Evolutionary conservation across 2,329 filamentous ascomycete genomes (phyloP), one percentile per base, ranked within the genome.

Genomic region (Aspergillus fumigatus): DNA sequence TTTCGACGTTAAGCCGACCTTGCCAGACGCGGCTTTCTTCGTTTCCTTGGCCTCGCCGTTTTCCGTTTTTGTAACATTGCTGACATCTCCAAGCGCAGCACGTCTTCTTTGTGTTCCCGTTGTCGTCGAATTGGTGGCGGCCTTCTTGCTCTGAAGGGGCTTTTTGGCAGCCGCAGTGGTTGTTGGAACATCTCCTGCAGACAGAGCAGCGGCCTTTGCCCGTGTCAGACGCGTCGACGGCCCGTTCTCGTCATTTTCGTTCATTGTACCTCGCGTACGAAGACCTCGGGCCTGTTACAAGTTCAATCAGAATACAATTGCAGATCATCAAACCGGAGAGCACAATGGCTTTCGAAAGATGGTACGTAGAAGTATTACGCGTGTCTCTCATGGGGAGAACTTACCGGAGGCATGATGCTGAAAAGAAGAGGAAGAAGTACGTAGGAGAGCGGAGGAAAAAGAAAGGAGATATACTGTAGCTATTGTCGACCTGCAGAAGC

Each of bases 241-340:
- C 62, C 77, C 84, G 74, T 96, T 96, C 80, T 97, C 94, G 74
- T 97, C 93, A 73, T 97, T 97, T 81, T 97, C 92, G 76, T 95
- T 94, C 64, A 88, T 88, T 68, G 88, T 83, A 73, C 86, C 84
- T 77, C 92, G 88, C 73, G 86, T 84, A 76, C 88, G 85, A 69
- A 86, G 81, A 73, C 84, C 80, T 76, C 89, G 88, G 80, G 82
- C 84, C 88, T 88, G 70, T 63, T 59, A 50, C 32, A 65, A 61
- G 60, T 66, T 82, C 80, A 80, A 74, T 68, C 60, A 62, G 53
- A 56, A 40, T 53, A 26, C 21, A 40, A 40, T 47, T 27, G 43
- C 23, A 40, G 55, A 56, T 62, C 51, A 62, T 51, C 57, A 48
- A 56, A 58, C 17, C 26, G 10, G 50, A 52, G 35, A 21, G 25